Percentiles rank a stretch among this genome's conserved stretches.
Evolutionary conservation across 148 eudicot species (phyloP).

Genomic region (Nepenthes mirabilis): DNA sequence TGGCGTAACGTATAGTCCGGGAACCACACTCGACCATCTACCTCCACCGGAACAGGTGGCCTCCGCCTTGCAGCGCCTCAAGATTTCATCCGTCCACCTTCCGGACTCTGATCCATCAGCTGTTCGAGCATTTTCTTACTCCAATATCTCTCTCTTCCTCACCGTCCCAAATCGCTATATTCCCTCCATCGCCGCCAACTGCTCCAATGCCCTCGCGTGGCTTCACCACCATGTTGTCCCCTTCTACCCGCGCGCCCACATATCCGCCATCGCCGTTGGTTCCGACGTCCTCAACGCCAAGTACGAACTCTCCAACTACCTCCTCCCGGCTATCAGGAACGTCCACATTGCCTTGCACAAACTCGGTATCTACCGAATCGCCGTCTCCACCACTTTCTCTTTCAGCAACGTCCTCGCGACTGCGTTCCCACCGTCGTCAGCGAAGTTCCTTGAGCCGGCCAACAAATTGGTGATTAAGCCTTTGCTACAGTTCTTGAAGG

Average conservation of each 20-base stretch:
- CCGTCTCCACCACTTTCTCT: constrained; percentile 65
- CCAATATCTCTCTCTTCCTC: constrained; percentile 61
- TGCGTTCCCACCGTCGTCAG: constrained; percentile 66
- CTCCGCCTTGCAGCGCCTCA: constrained; percentile 18
- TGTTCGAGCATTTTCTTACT: constrained; percentile 55
- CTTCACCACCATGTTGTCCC: constrained; percentile 57
- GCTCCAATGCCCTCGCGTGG: constrained; percentile 47
- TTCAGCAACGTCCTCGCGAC: constrained; percentile 27
- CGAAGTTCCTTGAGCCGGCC: constrained; percentile 45
- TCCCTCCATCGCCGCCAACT: constrained; percentile 41
- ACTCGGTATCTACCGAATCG: constrained; percentile 38
- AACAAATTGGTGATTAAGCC: constrained; percentile 32
- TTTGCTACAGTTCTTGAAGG: constrained; percentile 38
- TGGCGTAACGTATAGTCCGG: constrained; percentile 19
- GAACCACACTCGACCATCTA: constrained; percentile 1
- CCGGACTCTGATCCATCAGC: constrained; percentile 29
- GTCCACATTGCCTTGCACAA: constrained; percentile 29
- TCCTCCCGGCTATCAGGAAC: constrained; percentile 57
- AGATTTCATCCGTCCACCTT: constrained; percentile 45
- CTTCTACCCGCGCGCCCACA: constrained; percentile 70
- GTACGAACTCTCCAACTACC: constrained; percentile 16
- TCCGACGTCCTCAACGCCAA: constrained; percentile 15
- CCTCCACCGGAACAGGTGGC: constrained; percentile 26
- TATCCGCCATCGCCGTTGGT: constrained; percentile 58
- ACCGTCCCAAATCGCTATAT: constrained; percentile 54